Evolutionary conservation across 140 eudicot genomes (phyloP), one percentile per base, ranked within the genome.

Genomic region (Ambrosia hybrid): DNA sequence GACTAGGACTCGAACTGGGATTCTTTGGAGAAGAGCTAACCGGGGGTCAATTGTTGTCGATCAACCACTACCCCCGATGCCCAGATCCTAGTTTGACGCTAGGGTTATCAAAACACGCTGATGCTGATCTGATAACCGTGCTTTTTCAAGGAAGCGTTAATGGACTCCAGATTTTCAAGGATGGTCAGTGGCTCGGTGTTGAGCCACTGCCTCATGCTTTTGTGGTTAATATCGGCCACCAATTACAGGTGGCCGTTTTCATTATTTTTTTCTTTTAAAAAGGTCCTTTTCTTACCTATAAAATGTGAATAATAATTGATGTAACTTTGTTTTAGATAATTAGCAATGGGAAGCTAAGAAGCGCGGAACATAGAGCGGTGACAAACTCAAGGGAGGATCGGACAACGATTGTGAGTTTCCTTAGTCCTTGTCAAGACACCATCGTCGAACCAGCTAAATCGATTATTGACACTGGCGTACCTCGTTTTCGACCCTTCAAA

Each of bases 161-260:
- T 13, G 89, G 86, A 4, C 83, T 81, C 52, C 82, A 84, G 5
- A 71, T 78, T 38, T 39, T 55, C 51, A 72, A 74, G 5, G 69
- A 65, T 34, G 83, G 75, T n/a, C 51, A 80, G 58, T 80, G 88
- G 88, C 60, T 81, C 4, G 74, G 85, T 21, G 82, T 84, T 61
- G 76, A 81, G 68, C 83, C 86, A 21, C 37, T 79, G 14, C 84
- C 82, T 45, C 66, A 68, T 75, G 86, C 83, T 8, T 79, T 85
- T 67, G 90, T 82, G 51, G 84, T 76, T 39, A 80, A 79, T 76
- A 70, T 82, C 8, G 89, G 87, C 73, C 77, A 79, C 66, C 89
- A 82, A 72, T 9, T 87, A 30, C 73, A 84, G 89, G 94, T 87
- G 3, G 69, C 3, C 4, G 2, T 39, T 72, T 30, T 4, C 1